A percentile compares a stretch with the other conserved stretches of the same genome.
phyloP scores from a whole-genome alignment of 2,329 filamentous ascomycete species.

The Stagonosporopsis tanaceti region DNA sequence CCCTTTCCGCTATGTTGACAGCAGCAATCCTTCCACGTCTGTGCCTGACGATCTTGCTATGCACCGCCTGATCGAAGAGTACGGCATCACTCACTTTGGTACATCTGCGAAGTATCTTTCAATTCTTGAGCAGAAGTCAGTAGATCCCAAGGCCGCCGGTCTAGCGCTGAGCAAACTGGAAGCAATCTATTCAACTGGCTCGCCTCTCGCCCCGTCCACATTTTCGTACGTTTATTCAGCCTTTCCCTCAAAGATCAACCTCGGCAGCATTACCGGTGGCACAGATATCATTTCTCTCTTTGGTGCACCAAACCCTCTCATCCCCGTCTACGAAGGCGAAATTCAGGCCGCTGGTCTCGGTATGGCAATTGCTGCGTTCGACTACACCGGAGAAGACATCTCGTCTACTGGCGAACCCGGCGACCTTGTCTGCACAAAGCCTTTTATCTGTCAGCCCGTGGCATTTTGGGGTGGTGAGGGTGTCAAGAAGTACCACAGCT shows the following conservation, averaged over 20 bases:
- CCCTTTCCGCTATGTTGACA: conserved; percentile 69
- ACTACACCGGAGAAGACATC: conserved; percentile 65
- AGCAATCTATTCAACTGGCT: conserved; percentile 94
- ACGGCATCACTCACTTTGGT: conserved; percentile 89
- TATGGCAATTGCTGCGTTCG: conserved; percentile 60
- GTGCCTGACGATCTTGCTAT: conserved; percentile 79
- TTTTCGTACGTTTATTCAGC: conserved; percentile 88
- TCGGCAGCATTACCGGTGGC: conserved; percentile 92
- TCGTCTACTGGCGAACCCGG: conserved; percentile 73
- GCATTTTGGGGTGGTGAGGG: conserved; percentile 83
- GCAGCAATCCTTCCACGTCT: conserved; percentile 56
- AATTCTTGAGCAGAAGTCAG: conserved; percentile 78
- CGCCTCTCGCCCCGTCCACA: conserved; percentile 89
- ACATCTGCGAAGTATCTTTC: conserved; percentile 95
- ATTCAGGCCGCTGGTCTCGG: conserved; percentile 60
- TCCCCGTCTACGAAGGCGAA: conserved; percentile 60
- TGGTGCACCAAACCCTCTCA: conserved; percentile 74
- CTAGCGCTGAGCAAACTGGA: conserved; percentile 68
- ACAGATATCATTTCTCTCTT: conserved; percentile 98
- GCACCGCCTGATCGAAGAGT: conserved; percentile 79
- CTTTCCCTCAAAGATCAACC: conserved; percentile 81
- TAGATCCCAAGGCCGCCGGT: conserved; percentile 46
- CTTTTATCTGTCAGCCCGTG: conserved; percentile 91
- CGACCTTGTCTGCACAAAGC: conserved; percentile 83
- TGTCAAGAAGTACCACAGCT: conserved; percentile 77